These are phyloP conservation scores for Ogataea neopini DNA, from an alignment of 805 yeast genomes.

Conservation along the genomic window DNA sequence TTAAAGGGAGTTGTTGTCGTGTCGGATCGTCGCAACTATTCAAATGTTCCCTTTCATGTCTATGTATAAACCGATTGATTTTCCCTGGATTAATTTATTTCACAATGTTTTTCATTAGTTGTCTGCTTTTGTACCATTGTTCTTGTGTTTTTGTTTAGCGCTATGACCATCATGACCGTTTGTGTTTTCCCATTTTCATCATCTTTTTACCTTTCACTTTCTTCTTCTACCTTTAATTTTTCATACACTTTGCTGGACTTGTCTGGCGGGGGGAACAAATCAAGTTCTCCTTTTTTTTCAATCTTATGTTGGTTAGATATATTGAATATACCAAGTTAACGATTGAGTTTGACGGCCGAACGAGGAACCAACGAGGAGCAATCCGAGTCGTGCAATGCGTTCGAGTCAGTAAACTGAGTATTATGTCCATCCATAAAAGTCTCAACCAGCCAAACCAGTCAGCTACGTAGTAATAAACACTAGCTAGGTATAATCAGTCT, in stretches of 20 bases:
- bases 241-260: conserved; percentile 6
- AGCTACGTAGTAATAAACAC: too few relatives aligned
- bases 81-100: conserved; percentile 13
- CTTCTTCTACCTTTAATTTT: conserved; percentile 3
- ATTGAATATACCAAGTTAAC: neutral
- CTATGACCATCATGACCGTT: conserved; percentile 19
- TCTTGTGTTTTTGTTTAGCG: conserved; percentile 8
- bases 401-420: too few relatives aligned
- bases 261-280: conserved; percentile 6
- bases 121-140: conserved; percentile 12
- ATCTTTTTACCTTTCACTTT: conserved; percentile 16
- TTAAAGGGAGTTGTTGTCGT: conserved; percentile 2
- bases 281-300: conserved; percentile 11
- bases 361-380: too few relatives aligned
- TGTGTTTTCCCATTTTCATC: conserved; percentile 15
- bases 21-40: conserved; percentile 1
- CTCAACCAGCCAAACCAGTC: too few relatives aligned
- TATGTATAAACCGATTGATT: conserved; percentile 11
- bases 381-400: too few relatives aligned
- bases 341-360: neutral
- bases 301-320: neutral
- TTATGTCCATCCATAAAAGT: too few relatives aligned
- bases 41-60: conserved; percentile 3
- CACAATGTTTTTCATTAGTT: conserved; percentile 11
- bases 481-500: too few relatives aligned